A percentile compares a stretch with the other conserved stretches of the same genome.
Evolutionary conservation across 495 filamentous ascomycete species (phyloP).

Genomic region (Parachaetomium inaequale): DNA sequence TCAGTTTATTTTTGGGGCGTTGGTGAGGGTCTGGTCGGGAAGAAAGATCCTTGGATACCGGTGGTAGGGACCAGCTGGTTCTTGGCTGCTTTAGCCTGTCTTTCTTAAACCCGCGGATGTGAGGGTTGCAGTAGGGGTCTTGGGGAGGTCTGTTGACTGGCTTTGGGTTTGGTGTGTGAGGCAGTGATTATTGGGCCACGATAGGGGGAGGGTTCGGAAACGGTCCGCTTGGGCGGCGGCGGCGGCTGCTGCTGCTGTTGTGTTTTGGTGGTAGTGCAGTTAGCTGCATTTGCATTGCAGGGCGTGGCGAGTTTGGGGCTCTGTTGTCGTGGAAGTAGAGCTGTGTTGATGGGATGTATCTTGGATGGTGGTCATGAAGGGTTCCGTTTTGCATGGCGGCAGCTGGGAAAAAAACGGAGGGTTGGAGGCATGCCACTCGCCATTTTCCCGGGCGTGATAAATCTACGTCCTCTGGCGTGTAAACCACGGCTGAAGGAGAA

Average conservation of each 20-base stretch:
- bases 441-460: too few relatives aligned
- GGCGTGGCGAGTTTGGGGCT: background rate
- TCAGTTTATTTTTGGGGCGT: background rate
- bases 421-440: background rate
- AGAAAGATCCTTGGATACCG: too few relatives aligned
- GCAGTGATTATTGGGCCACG: background rate
- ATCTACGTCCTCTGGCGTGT: too few relatives aligned
- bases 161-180: background rate
- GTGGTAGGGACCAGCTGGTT: conserved; percentile 4
- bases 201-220: background rate
- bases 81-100: background rate
- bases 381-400: background rate
- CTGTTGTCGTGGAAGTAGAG: background rate
- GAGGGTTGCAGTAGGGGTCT: background rate
- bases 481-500: too few relatives aligned
- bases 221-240: background rate
- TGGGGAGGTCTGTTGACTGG: background rate
- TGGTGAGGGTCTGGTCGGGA: background rate
- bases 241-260: background rate
- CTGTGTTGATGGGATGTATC: conserved; percentile 5
- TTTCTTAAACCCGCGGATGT: background rate
- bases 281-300: conserved; percentile 3
- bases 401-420: background rate
- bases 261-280: conserved; percentile 1
- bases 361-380: background rate